Percentiles rank a stretch among this genome's conserved stretches.
phyloP scores from a whole-genome alignment of 352 stramenopile genomes.

The Phytophthora constricta region DNA sequence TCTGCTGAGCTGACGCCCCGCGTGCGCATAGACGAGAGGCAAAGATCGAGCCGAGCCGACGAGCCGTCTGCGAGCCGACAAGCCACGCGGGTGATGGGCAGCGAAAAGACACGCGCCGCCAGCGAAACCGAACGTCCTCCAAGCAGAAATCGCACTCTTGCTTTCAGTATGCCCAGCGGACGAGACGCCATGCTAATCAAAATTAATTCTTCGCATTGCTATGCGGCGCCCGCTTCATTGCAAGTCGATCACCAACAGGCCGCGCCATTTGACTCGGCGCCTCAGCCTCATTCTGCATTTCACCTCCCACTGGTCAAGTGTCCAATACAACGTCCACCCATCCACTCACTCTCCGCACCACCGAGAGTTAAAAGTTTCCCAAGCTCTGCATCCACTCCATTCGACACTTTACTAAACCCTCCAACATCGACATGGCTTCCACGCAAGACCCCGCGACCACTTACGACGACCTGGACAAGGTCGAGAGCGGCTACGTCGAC shows the following conservation, averaged over 20 bases:
- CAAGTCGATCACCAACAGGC: neutral
- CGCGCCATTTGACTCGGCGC: neutral
- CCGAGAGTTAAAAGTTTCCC: too few relatives aligned
- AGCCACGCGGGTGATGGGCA: too few relatives aligned
- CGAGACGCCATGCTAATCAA: neutral
- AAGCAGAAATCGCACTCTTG: too few relatives aligned
- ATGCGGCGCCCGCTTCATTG: neutral
- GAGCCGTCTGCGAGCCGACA: too few relatives aligned
- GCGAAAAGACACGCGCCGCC: neutral
- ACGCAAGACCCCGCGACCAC: slow-evolving; percentile 42
- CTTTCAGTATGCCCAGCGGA: neutral
- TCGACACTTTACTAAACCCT: too few relatives aligned
- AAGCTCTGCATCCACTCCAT: too few relatives aligned
- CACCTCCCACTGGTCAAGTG: slow-evolving; percentile 8
- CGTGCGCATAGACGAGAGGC: too few relatives aligned
- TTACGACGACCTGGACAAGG: slow-evolving; percentile 28
- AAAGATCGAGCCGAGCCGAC: too few relatives aligned
- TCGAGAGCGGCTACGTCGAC: slow-evolving; percentile 28
- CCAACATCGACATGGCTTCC: slow-evolving; percentile 13
- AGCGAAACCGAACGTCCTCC: neutral
- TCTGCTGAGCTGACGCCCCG: too few relatives aligned
- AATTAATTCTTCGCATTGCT: neutral
- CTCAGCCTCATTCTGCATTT: slow-evolving; percentile 15
- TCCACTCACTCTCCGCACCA: too few relatives aligned
- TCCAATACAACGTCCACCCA: neutral